phyloP scores from a whole-genome alignment of 345 rosid species.

The Citrus cavaleriei region DNA sequence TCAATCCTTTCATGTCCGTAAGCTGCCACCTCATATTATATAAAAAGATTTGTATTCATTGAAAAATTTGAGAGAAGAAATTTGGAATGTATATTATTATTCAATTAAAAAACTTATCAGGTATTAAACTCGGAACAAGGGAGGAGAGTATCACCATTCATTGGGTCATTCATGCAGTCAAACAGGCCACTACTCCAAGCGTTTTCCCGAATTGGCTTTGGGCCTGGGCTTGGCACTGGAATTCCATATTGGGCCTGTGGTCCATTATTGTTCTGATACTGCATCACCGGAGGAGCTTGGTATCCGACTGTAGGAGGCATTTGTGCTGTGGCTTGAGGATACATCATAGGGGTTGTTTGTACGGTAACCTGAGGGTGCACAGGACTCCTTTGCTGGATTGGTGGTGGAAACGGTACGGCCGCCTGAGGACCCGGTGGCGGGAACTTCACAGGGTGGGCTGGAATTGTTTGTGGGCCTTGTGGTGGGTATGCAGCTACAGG shows the following conservation, averaged over 20 bases:
- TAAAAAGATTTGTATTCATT: too few species aligned
- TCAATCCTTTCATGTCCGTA: too few species aligned
- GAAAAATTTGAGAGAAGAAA: too few species aligned
- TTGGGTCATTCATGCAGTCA: slow-evolving; percentile 65
- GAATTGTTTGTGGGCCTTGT: neutral
- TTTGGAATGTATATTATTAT: too few species aligned
- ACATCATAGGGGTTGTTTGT: neutral
- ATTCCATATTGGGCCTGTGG: slow-evolving; percentile 14
- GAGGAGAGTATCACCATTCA: slow-evolving; percentile 33
- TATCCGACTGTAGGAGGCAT: neutral
- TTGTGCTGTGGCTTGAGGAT: neutral
- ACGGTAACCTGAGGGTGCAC: neutral
- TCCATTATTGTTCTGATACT: neutral
- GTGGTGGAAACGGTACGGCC: neutral
- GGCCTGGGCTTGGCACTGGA: slow-evolving; percentile 12
- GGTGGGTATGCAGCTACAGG: neutral
- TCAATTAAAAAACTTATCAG: too few species aligned
- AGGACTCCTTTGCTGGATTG: neutral
- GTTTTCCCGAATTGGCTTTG: neutral
- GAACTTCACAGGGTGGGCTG: neutral
- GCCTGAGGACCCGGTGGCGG: neutral
- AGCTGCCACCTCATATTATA: too few species aligned
- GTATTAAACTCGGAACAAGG: too few species aligned
- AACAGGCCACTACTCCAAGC: slow-evolving; percentile 57
- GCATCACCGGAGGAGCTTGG: neutral